A percentile compares a stretch with the other conserved stretches of the same genome.
Conservation (phyloP, 495 filamentous ascomycete species). For the Penicillium waksmanii region DNA sequence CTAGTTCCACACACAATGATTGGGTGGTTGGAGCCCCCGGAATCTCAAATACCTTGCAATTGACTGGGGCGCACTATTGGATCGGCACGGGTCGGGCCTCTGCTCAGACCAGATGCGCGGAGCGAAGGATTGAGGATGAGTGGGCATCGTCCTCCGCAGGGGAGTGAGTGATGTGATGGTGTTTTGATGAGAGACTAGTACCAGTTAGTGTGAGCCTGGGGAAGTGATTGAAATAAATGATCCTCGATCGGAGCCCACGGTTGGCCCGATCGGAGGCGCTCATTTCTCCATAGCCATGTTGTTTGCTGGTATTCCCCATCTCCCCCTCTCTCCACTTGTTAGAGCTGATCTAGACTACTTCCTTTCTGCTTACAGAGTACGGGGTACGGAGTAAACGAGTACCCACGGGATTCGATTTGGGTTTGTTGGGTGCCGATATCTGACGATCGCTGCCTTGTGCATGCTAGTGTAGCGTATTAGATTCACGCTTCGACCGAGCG, state of each 20-base stretch:
- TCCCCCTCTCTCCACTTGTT: no score
- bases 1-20: not conserved
- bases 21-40: not conserved
- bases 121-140: not conserved
- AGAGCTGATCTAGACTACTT: no score
- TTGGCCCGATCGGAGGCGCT: not conserved
- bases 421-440: slow-evolving; percentile 2
- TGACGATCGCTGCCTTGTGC: not conserved
- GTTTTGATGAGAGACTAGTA: no score
- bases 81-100: slow-evolving; percentile 24
- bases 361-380: not conserved
- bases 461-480: not conserved
- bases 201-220: no score
- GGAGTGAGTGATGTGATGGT: no score
- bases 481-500: not conserved
- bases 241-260: not conserved
- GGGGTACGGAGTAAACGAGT: not conserved
- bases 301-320: not conserved
- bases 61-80: slow-evolving; percentile 13
- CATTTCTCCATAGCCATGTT: not conserved
- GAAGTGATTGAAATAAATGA: not conserved
- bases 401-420: not conserved
- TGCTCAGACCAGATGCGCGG: slow-evolving; percentile 1
- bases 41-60: slow-evolving; percentile 10
- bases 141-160: not conserved